phyloP scores from a whole-genome alignment of 306 rosid species.

The Trifolium fragiferum region DNA sequence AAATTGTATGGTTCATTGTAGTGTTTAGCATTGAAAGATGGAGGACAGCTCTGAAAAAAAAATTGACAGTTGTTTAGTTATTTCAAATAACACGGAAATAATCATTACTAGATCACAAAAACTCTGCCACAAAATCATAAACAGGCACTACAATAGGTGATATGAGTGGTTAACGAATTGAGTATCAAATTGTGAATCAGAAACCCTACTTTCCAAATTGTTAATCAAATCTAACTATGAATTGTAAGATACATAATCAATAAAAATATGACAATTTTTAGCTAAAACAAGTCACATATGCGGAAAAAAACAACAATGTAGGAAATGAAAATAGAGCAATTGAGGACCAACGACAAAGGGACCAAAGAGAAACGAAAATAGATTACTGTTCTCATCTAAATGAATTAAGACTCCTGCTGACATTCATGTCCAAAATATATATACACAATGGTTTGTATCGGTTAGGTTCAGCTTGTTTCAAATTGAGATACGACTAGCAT shows the following conservation, averaged over 20 bases:
- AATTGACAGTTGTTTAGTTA: neutral
- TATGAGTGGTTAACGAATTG: neutral
- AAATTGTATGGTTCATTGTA: slow-evolving; percentile 54
- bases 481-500: neutral
- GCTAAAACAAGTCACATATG: neutral
- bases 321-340: too few species aligned
- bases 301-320: too few species aligned
- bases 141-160: slow-evolving; percentile 22
- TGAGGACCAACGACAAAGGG: neutral
- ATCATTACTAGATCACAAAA: slow-evolving; percentile 26
- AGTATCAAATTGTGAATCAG: neutral
- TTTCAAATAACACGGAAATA: slow-evolving; percentile 5
- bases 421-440: neutral
- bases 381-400: neutral
- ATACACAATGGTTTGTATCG: neutral
- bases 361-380: neutral
- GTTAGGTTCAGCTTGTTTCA: neutral
- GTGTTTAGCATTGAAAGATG: slow-evolving; percentile 61
- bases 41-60: slow-evolving; percentile 58
- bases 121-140: slow-evolving; percentile 3
- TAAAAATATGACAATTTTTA: neutral
- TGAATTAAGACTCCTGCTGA: neutral
- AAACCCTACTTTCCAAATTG: neutral
- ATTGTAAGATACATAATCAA: neutral
- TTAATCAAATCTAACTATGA: neutral